These are phyloP conservation scores for Favolaschia claudopus DNA, from an alignment of 768 basidiomycete species.

Conservation along the genomic window DNA sequence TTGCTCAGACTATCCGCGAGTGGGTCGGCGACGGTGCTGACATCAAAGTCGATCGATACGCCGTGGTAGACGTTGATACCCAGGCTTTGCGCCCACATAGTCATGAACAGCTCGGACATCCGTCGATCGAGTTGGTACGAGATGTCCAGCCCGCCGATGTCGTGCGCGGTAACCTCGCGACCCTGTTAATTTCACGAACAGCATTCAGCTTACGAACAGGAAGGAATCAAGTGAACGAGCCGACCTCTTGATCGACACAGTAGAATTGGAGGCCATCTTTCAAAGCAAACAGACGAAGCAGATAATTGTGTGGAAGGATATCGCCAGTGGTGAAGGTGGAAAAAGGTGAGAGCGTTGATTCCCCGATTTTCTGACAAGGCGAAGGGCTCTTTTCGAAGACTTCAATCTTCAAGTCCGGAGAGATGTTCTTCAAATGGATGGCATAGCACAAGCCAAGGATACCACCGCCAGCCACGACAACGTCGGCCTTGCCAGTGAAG, in stretches of 20 bases:
- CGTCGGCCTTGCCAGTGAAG: slow-evolving; percentile 2
- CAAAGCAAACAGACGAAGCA: slow-evolving; percentile 19
- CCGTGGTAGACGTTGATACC: slow-evolving; percentile 25
- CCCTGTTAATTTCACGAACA: no score
- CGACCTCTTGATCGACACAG: slow-evolving; percentile 18
- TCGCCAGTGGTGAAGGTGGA: slow-evolving; percentile 10
- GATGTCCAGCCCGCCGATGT: no score
- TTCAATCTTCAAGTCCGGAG: slow-evolving; percentile 12
- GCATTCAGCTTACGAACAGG: no score
- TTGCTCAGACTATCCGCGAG: neutral
- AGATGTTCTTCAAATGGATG: slow-evolving; percentile 1
- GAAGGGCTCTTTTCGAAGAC: slow-evolving; percentile 10
- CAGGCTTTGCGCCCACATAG: slow-evolving; percentile 20
- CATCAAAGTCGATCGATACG: slow-evolving; percentile 16
- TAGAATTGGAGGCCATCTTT: slow-evolving; percentile 19
- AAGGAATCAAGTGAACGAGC: slow-evolving; percentile 12
- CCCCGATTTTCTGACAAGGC: slow-evolving; percentile 21
- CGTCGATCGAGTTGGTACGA: slow-evolving; percentile 19
- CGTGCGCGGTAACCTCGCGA: no score
- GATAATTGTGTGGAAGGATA: neutral
- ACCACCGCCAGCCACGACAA: slow-evolving; percentile 13
- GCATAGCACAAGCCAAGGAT: slow-evolving; percentile 13
- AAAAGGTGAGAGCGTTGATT: slow-evolving; percentile 24
- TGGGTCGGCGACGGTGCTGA: neutral
- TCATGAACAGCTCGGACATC: slow-evolving; percentile 24